phyloP scores from a whole-genome alignment of 2,329 filamentous ascomycete genomes.

The Trichoderma asperellum region DNA sequence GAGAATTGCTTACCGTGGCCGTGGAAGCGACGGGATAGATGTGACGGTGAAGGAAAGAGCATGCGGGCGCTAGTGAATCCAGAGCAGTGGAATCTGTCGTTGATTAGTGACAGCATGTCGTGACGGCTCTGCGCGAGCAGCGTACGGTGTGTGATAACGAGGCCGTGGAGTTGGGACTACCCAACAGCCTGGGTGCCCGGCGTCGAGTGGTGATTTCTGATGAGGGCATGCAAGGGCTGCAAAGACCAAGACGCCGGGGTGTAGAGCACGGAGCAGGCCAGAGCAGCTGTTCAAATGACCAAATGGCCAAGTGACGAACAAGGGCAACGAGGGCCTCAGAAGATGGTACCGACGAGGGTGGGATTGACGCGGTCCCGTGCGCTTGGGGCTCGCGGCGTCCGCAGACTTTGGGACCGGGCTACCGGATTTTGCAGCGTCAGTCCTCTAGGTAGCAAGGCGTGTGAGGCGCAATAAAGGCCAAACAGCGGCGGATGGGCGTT shows the following conservation, averaged over 20 bases:
- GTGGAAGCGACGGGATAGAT: slow-evolving; percentile 19
- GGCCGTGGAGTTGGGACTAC: slow-evolving; percentile 8
- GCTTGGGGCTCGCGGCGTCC: slow-evolving; percentile 9
- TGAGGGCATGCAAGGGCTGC: slow-evolving; percentile 13
- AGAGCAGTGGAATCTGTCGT: not conserved
- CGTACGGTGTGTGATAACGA: not conserved
- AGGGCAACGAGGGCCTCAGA: not conserved
- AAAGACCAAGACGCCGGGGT: not conserved
- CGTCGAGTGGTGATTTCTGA: slow-evolving; percentile 1
- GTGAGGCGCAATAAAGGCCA: not conserved
- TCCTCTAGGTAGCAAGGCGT: not conserved
- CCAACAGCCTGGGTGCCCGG: not conserved
- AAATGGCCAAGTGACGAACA: slow-evolving; percentile 10
- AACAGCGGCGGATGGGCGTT: not conserved
- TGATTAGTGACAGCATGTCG: not conserved
- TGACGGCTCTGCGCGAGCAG: not conserved
- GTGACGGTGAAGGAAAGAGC: not conserved
- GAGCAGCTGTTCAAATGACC: slow-evolving; percentile 2
- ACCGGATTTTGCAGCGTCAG: not conserved
- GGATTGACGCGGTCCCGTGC: slow-evolving; percentile 8
- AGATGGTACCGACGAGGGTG: slow-evolving; percentile 8
- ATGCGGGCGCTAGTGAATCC: not conserved
- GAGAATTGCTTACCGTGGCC: slow-evolving; percentile 21
- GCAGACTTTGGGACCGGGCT: slow-evolving; percentile 5
- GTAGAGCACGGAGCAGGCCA: slow-evolving; percentile 3